These are phyloP conservation scores for Aspergillus kassunensis DNA, from an alignment of 495 filamentous ascomycete species.

Conservation along the genomic window DNA sequence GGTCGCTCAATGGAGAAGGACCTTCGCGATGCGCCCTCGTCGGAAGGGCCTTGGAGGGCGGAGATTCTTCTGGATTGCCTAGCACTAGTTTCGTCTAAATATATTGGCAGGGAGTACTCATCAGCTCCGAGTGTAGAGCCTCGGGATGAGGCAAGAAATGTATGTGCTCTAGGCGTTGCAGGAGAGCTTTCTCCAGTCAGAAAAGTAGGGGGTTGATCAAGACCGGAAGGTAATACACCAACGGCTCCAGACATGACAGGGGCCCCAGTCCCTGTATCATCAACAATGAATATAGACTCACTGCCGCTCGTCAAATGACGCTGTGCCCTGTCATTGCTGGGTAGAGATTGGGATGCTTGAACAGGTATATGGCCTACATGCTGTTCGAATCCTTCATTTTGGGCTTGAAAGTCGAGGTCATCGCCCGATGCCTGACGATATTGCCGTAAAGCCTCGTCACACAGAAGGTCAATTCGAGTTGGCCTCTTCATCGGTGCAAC, in stretches of 20 bases:
- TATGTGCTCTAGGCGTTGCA: slow-evolving; percentile 15
- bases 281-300: slow-evolving; percentile 83
- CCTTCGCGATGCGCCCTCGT: slow-evolving; percentile 21
- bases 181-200: slow-evolving; percentile 13
- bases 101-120: slow-evolving; percentile 32
- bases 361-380: not conserved
- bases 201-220: slow-evolving; percentile 12
- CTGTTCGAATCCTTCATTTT: slow-evolving; percentile 8
- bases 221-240: slow-evolving; percentile 5
- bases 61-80: slow-evolving; percentile 14
- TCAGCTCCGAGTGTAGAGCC: slow-evolving; percentile 26
- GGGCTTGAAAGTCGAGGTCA: slow-evolving; percentile 5
- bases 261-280: slow-evolving; percentile 47
- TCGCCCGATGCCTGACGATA: slow-evolving; percentile 39
- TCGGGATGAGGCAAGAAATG: slow-evolving; percentile 20
- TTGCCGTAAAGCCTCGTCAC: slow-evolving; percentile 67
- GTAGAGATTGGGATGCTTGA: slow-evolving; percentile 4
- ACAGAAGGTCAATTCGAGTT: slow-evolving; percentile 68
- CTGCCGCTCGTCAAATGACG: slow-evolving; percentile 73
- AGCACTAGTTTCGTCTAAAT: slow-evolving; percentile 25
- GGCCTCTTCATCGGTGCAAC: slow-evolving; percentile 33
- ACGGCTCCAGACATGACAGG: slow-evolving; percentile 37
- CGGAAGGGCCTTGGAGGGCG: slow-evolving; percentile 17
- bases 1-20: slow-evolving; percentile 33
- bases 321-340: slow-evolving; percentile 28